phyloP scores from a whole-genome alignment of 306 rosid species.

The Pyrus pyrifolia region DNA sequence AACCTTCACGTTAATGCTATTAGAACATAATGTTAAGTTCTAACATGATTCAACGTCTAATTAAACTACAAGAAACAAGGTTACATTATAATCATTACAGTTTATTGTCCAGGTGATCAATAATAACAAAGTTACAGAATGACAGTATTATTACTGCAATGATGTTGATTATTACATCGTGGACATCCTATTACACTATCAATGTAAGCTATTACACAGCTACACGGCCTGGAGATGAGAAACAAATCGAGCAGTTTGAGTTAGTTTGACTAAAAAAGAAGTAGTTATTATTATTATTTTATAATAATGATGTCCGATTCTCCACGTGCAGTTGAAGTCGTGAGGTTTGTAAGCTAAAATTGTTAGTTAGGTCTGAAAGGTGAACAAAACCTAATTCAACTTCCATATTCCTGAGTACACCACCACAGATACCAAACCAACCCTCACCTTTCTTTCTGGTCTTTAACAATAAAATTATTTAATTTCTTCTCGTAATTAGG shows the following conservation, averaged over 20 bases:
- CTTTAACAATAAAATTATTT: neutral
- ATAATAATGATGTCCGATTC: conserved; percentile 10
- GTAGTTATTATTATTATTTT: neutral
- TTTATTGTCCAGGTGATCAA: neutral
- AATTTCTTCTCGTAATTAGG: neutral
- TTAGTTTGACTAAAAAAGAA: conserved; percentile 25
- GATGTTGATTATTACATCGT: too few relatives aligned
- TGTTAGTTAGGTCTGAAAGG: conserved; percentile 53
- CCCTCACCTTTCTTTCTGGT: neutral
- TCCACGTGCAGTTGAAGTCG: conserved; percentile 40
- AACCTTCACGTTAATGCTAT: neutral
- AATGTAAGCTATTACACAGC: neutral
- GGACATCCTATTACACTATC: neutral
- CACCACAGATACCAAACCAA: neutral
- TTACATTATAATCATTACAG: neutral
- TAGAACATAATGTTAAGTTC: too few relatives aligned
- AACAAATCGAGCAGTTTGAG: neutral
- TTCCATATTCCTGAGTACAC: neutral
- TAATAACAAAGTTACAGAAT: too few relatives aligned
- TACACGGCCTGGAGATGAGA: neutral
- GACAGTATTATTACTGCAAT: too few relatives aligned
- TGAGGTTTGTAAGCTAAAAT: conserved; percentile 27
- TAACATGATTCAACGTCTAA: neutral
- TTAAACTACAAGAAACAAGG: neutral
- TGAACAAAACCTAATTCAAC: conserved; percentile 33